Base-by-base conservation (phyloP, 108 stramenopile genomes). In the Nitzschia sp. region DNA sequence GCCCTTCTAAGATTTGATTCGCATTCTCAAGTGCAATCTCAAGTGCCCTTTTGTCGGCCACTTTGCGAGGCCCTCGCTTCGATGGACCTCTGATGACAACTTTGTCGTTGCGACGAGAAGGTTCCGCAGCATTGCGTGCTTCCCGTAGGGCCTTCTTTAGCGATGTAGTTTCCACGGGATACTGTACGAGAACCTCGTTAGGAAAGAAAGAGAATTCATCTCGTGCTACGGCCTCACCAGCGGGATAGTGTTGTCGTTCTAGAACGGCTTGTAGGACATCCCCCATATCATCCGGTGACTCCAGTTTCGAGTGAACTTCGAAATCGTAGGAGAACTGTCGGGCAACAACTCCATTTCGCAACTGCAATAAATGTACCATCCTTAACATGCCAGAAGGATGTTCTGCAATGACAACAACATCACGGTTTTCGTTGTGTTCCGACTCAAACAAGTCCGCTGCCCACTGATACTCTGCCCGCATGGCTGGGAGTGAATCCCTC, bases 21-120 rank as follows among this genome's bases (percentile, higher is more conserved):
- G 72, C 72, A 61, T 87, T 87, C 29, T 73, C 77, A 14, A 69
- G 72, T 8, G 79, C 83, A 67, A 73, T 82, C n/a, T 81, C 19
- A 55, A 84, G 51, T 21, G 83, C 81, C 63, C 78, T 37, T 22
- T 51, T 37, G 62, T 87, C 86, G 6, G 63, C 41, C 2, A 70
- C 71, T 40, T 63, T 59, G n/a, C 78, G 67, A 15, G 65, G 15
- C 20, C 86, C 86, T 10, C 71, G 51, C 42, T 26, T 72, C 19
- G 70, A 53, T 0, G 67, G 42, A 8, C 54, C 63, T 24, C 73
- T 46, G 29, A 87, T 63, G 1, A 38, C 48, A 38, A 82, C 24
- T 25, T 44, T 53, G 53, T 39, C 29, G 37, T 61, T 69, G 24
- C 39, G 48, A 42, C 58, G 52, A 15, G 58, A 11, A 41, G 42